Evolutionary conservation across 768 basidiomycete species (phyloP).

Genomic region (Lentinus brumalis): DNA sequence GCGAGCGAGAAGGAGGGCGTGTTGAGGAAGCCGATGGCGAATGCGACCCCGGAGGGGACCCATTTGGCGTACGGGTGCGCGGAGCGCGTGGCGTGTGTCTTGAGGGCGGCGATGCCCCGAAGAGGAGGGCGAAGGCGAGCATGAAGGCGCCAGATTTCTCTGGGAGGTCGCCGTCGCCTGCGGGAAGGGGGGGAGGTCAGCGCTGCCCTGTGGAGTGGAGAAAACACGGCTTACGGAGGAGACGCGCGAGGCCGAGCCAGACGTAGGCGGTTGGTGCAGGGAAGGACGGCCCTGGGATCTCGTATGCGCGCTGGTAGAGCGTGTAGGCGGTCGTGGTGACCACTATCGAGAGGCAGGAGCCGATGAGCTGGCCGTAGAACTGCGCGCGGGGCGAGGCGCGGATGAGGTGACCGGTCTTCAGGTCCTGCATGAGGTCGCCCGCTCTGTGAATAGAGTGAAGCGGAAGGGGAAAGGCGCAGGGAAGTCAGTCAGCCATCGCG

Average conservation of each 20-base stretch:
- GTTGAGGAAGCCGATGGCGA: conserved; percentile 95
- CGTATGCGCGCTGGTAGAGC: conserved; percentile 85
- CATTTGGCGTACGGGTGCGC: conserved; percentile 63
- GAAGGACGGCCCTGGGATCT: conserved; percentile 92
- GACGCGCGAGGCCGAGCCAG: conserved; percentile 79
- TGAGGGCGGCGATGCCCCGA: conserved; percentile 67
- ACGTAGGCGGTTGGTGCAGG: conserved; percentile 95
- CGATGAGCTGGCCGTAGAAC: conserved; percentile 92
- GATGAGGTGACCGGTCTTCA: conserved; percentile 95
- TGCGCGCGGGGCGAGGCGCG: conserved; percentile 91
- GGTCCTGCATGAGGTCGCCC: conserved; percentile 97
- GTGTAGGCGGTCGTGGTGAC: conserved; percentile 87
- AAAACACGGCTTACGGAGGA: conserved; percentile 57
- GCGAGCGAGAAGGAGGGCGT: conserved; percentile 94
- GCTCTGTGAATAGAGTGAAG: conserved; percentile 51
- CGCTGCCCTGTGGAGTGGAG: too few species aligned
- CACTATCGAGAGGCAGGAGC: conserved; percentile 83
- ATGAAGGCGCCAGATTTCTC: conserved; percentile 76
- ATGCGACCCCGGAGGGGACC: conserved; percentile 92
- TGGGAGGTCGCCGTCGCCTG: conserved; percentile 84
- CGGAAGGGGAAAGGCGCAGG: too few species aligned
- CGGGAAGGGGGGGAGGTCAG: conserved; percentile 37
- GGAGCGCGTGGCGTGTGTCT: conserved; percentile 56
- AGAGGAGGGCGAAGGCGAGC: conserved; percentile 72
- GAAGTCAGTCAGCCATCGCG: too few species aligned